A percentile compares a stretch with the other conserved stretches of the same genome.
Evolutionary conservation across 805 yeast genomes (phyloP).

Genomic region (Schwanniomyces yamadae): DNA sequence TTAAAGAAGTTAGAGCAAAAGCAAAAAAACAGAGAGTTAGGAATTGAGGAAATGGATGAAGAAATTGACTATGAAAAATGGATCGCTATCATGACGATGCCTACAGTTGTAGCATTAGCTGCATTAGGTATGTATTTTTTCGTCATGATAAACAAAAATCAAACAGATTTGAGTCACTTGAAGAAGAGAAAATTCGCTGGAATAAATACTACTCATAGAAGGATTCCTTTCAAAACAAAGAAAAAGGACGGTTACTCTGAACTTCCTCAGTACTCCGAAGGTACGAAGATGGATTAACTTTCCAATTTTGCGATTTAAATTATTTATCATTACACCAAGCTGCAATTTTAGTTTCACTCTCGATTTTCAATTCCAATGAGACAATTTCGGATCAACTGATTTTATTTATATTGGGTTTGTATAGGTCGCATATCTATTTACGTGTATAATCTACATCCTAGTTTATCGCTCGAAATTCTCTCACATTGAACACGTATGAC

Average conservation of each 20-base stretch:
- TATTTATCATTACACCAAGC: too few relatives aligned
- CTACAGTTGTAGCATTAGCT: slow-evolving; percentile 60
- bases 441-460: too few relatives aligned
- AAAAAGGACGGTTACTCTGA: slow-evolving; percentile 20
- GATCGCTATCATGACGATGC: slow-evolving; percentile 65
- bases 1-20: slow-evolving; percentile 38
- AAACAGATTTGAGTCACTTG: slow-evolving; percentile 42
- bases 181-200: slow-evolving; percentile 32
- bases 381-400: too few relatives aligned
- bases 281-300: not conserved
- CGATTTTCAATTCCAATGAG: too few relatives aligned
- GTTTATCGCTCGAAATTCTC: too few relatives aligned
- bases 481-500: too few relatives aligned
- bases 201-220: slow-evolving; percentile 26
- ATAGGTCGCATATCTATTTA: too few relatives aligned
- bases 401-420: too few relatives aligned
- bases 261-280: slow-evolving; percentile 35
- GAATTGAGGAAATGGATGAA: slow-evolving; percentile 37
- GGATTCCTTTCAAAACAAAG: slow-evolving; percentile 26
- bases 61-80: slow-evolving; percentile 56
- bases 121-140: slow-evolving; percentile 66
- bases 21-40: slow-evolving; percentile 17
- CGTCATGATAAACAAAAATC: slow-evolving; percentile 48
- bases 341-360: too few relatives aligned
- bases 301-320: too few relatives aligned